Conservation (phyloP, 345 rosid species). For the Lenwebbia sp. region DNA sequence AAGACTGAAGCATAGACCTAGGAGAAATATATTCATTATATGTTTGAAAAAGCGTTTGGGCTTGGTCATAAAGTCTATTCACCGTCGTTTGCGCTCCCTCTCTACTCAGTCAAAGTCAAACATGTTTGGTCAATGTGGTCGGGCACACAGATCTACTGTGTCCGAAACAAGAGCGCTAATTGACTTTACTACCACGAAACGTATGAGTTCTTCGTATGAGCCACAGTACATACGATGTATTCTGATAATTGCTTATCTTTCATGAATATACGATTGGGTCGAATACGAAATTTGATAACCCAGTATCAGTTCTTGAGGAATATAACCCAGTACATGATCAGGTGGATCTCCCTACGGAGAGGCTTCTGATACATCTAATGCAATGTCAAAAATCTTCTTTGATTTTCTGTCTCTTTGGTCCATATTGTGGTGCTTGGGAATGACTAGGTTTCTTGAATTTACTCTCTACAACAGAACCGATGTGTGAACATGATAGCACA, state of each 20-base stretch:
- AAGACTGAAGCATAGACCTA: background rate
- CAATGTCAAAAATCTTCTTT: background rate
- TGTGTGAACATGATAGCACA: slow-evolving; percentile 95
- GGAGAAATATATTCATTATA: too few relatives aligned
- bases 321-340: background rate
- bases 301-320: background rate
- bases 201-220: background rate
- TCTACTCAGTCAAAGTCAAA: background rate
- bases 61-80: background rate
- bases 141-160: background rate
- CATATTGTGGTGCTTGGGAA: background rate
- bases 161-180: background rate
- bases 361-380: background rate
- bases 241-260: background rate
- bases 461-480: slow-evolving; percentile 49
- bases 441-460: background rate
- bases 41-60: background rate
- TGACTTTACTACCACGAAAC: background rate
- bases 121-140: background rate
- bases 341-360: background rate
- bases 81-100: background rate
- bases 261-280: background rate
- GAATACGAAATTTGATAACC: background rate
- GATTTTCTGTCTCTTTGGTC: background rate
- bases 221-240: background rate